A percentile compares a stretch with the other conserved stretches of the same genome.
Evolutionary conservation across 257 asterid species (phyloP).

Genomic region (Verbena officinalis): DNA sequence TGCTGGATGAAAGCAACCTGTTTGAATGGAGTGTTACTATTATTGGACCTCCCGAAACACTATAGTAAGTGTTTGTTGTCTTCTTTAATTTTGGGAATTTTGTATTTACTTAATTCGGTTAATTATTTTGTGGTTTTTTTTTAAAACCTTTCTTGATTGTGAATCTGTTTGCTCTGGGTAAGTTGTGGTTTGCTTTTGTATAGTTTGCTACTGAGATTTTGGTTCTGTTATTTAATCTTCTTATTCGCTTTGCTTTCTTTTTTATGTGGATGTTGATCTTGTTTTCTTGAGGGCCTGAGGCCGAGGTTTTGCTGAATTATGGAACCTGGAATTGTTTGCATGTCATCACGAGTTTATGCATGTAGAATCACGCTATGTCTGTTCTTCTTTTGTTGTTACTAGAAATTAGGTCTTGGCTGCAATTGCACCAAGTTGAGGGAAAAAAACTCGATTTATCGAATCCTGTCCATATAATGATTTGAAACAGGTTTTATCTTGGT

Average conservation of each 20-base stretch:
- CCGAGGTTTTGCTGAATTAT: slow-evolving; percentile 4
- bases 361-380: not conserved
- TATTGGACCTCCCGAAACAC: slow-evolving; percentile 96
- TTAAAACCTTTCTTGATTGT: slow-evolving; percentile 13
- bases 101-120: slow-evolving; percentile 1
- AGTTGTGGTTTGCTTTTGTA: not conserved
- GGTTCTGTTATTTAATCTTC: not conserved
- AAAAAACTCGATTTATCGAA: not conserved
- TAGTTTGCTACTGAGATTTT: slow-evolving; percentile 1
- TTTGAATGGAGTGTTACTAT: slow-evolving; percentile 98
- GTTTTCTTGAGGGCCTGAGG: slow-evolving; percentile 11
- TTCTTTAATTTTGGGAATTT: slow-evolving; percentile 5
- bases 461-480: not conserved
- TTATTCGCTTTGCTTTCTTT: not conserved
- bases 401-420: slow-evolving; percentile 10
- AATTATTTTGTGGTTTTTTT: not conserved
- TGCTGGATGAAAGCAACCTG: slow-evolving; percentile 77
- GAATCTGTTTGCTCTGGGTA: not conserved
- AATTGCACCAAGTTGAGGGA: not conserved
- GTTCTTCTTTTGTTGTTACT: not conserved
- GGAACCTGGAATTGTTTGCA: not conserved
- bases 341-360: not conserved
- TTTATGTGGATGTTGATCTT: slow-evolving; percentile 10
- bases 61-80: slow-evolving; percentile 61
- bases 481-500: not conserved